Conservation (phyloP, 441 rosid genomes). For the Gossypium schwendimanii region DNA sequence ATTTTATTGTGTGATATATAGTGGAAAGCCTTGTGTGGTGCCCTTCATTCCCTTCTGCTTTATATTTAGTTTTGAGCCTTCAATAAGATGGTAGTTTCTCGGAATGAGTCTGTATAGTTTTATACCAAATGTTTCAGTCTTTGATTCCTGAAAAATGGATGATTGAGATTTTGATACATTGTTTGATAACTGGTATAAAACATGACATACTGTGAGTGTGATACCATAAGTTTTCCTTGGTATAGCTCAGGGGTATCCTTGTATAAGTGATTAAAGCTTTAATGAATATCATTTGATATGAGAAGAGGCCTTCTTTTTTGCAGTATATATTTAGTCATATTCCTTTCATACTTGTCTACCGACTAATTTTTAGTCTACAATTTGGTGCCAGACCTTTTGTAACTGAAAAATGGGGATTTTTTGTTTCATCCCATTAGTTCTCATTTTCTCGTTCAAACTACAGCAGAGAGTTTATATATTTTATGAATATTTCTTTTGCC, state of each 20-base stretch:
- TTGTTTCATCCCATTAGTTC: not conserved
- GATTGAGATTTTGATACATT: not conserved
- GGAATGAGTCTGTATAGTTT: not conserved
- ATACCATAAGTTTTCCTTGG: not conserved
- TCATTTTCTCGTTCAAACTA: not conserved
- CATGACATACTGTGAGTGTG: not conserved
- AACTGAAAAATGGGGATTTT: not conserved
- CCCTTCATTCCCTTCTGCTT: not conserved
- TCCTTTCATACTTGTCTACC: not conserved
- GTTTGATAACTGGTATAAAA: not conserved
- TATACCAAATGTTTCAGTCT: not conserved
- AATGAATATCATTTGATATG: not conserved
- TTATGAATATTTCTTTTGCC: not conserved
- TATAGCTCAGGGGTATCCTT: not conserved
- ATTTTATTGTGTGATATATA: not conserved
- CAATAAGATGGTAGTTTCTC: not conserved
- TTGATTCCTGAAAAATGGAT: not conserved
- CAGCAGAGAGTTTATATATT: not conserved
- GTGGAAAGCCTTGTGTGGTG: not conserved
- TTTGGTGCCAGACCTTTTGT: not conserved
- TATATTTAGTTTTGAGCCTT: not conserved
- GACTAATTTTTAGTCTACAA: not conserved
- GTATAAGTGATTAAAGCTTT: not conserved
- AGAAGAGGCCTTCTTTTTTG: not conserved
- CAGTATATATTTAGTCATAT: not conserved